A percentile compares a stretch with the other conserved stretches of the same genome.
Conservation (phyloP, 805 yeast species). For the Debaryomyces hansenii region DNA sequence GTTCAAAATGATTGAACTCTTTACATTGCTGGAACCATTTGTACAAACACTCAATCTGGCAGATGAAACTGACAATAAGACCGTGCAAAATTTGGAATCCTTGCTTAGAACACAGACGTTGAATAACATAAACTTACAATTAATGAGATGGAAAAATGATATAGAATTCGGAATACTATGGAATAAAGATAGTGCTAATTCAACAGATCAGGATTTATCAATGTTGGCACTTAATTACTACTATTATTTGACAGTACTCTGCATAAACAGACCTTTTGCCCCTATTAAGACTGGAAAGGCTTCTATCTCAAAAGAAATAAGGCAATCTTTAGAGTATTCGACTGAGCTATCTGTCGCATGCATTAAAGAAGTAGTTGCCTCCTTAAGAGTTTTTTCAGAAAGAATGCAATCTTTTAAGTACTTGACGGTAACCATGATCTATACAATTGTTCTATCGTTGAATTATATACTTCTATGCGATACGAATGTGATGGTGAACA, state of each 20-base stretch:
- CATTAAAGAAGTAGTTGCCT: conserved; percentile 1
- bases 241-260: conserved; percentile 4
- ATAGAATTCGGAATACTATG: conserved; percentile 1
- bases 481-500: not conserved
- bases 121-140: not conserved
- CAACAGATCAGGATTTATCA: not conserved
- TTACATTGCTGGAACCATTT: conserved; percentile 2
- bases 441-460: conserved; percentile 2
- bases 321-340: not conserved
- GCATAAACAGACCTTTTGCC: conserved; percentile 3
- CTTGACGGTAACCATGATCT: conserved; percentile 1
- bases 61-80: not conserved
- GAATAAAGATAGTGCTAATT: conserved; percentile 1
- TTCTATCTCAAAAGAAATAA: not conserved
- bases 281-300: no score
- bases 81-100: not conserved
- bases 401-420: conserved; percentile 1
- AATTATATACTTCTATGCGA: not conserved
- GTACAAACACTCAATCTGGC: not conserved
- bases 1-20: conserved; percentile 4
- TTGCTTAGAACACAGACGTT: not conserved
- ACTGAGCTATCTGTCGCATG: conserved; percentile 1
- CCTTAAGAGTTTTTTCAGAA: not conserved
- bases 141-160: conserved; percentile 1
- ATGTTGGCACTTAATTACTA: conserved; percentile 3